Conservation (phyloP, 139 green algal species). For the Chlorella sp. region DNA sequence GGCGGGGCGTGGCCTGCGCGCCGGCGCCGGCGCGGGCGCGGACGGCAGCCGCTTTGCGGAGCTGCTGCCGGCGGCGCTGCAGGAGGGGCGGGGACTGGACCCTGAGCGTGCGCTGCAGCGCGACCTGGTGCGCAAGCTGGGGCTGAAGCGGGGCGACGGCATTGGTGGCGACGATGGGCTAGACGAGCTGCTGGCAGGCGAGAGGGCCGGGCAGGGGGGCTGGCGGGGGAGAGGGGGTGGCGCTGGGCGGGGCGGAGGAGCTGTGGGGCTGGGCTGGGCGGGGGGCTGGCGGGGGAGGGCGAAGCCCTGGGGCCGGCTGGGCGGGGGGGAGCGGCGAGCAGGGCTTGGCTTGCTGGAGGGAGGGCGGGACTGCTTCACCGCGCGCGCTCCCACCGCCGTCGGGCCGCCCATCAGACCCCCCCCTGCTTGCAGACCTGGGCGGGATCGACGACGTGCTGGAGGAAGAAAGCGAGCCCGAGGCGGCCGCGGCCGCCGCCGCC, state of each 20-base stretch:
- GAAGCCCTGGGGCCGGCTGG: no score
- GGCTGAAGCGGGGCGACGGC: slow-evolving; percentile 45
- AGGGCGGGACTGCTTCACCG: no score
- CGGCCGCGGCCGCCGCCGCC: not conserved
- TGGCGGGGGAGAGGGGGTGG: no score
- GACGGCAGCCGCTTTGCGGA: slow-evolving; percentile 25
- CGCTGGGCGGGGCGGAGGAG: no score
- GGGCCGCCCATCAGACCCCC: no score
- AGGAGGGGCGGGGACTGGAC: slow-evolving; percentile 3
- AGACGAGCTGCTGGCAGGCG: slow-evolving; percentile 47
- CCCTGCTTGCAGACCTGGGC: slow-evolving; percentile 34
- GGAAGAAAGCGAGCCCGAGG: not conserved
- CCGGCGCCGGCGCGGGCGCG: not conserved
- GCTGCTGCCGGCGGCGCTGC: slow-evolving; percentile 11
- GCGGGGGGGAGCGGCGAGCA: no score
- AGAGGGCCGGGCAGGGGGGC: no score
- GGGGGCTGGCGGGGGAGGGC: no score
- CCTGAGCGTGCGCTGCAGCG: slow-evolving; percentile 47
- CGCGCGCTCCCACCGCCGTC: no score
- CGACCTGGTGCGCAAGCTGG: slow-evolving; percentile 51
- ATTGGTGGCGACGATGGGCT: slow-evolving; percentile 44
- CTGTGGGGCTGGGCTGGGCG: no score
- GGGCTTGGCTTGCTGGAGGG: no score
- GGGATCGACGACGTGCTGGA: slow-evolving; percentile 4
- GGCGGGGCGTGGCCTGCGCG: not conserved